phyloP scores from a whole-genome alignment of 495 filamentous ascomycete genomes.

The Terfezia claveryi region DNA sequence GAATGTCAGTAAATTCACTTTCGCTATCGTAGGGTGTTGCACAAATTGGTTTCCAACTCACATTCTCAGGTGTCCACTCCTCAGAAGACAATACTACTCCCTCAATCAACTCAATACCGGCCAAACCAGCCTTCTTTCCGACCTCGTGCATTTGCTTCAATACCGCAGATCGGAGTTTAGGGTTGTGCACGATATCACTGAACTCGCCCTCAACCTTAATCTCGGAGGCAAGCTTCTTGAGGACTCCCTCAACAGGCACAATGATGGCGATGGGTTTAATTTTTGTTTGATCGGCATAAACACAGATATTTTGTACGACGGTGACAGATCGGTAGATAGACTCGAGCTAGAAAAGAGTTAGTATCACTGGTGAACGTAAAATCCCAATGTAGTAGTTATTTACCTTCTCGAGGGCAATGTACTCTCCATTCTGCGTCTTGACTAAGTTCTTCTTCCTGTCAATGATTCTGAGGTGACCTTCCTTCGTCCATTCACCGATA shows the following conservation, averaged over 20 bases:
- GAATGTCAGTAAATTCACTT: not conserved
- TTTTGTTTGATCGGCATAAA: slow-evolving; percentile 62
- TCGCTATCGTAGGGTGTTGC: not conserved
- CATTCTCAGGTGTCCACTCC: slow-evolving; percentile 94
- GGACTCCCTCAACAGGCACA: slow-evolving; percentile 60
- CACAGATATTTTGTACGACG: slow-evolving; percentile 85
- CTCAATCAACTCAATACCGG: slow-evolving; percentile 74
- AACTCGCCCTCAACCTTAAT: slow-evolving; percentile 50
- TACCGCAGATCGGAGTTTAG: slow-evolving; percentile 59
- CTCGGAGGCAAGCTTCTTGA: slow-evolving; percentile 62
- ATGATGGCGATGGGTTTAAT: slow-evolving; percentile 85
- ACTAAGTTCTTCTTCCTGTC: slow-evolving; percentile 97
- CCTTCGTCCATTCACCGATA: slow-evolving; percentile 69
- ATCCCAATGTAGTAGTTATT: not conserved
- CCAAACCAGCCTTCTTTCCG: slow-evolving; percentile 54
- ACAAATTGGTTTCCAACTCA: slow-evolving; percentile 28
- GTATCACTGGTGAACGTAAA: not conserved
- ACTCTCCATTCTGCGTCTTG: slow-evolving; percentile 90
- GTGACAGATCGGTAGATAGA: slow-evolving; percentile 71
- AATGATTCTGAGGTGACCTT: slow-evolving; percentile 70
- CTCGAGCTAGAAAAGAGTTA: slow-evolving; percentile 37
- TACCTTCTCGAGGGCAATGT: slow-evolving; percentile 89
- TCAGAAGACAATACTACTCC: slow-evolving; percentile 85
- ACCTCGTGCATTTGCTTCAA: slow-evolving; percentile 58
- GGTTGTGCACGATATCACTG: slow-evolving; percentile 62